Evolutionary conservation across 805 yeast species (phyloP), one percentile per base, ranked within the genome.

Genomic region (Starmerella gropengiesseri): DNA sequence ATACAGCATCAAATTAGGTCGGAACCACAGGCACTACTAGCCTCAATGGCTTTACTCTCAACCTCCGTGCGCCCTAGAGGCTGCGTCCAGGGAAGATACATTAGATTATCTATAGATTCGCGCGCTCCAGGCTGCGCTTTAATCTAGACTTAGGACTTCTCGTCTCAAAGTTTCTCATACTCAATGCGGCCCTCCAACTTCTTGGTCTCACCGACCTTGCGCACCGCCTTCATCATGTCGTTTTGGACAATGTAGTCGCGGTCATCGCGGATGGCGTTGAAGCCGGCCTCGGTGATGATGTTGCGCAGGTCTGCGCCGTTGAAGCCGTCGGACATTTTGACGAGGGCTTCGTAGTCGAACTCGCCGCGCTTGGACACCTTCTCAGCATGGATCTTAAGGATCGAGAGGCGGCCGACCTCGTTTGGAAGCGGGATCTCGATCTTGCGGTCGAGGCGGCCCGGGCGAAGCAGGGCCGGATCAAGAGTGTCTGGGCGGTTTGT

Each of bases 401-500:
- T 79, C 61, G 89, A 95, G 48, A 86, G 68, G 57, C 98, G 75
- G 33, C 97, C 97, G 32, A 81, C 91, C 65, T 89, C 98, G 61
- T 89, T 89, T 14, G 98, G 97, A 59, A 89, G 70, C 28, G 91
- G 84, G 52, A 89, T 91, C 66, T 89, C 98, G 56, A 89, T 84
- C 64, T 89, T 89, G 60, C 97, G 76, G 65, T 89, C 98, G 60
- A 89, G 75, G 68, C 98, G 78, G 53, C 98, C 98, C 2, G 98
- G 95, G 69, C 98, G 82, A 55, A 89, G 72, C 55, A 89, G 71
- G 4, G 98, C 98, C 12, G 98, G 98, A 64, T 89, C 98, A 52
- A 89, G 71, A 11, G 97, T 91, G 60, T 89, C 98, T 9, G 98
- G 98, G 66, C 98, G 77, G 64, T 89, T 89, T n/a, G 98, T 89